phyloP scores from a whole-genome alignment of 2,329 filamentous ascomycete genomes.

The Ophiocordyceps sinensis region DNA sequence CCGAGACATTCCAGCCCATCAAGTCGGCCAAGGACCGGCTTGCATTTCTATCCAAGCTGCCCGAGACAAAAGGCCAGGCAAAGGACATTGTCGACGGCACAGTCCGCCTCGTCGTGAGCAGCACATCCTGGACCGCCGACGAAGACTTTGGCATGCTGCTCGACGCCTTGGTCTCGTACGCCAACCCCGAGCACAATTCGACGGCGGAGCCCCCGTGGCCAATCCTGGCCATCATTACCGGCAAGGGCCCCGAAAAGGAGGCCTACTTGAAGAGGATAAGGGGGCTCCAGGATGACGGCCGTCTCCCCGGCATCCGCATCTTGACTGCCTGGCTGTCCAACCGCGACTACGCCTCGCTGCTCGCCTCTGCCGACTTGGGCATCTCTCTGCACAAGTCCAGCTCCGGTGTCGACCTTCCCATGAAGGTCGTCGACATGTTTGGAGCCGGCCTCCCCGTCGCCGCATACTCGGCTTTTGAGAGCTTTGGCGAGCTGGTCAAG shows the following conservation, averaged over 20 bases:
- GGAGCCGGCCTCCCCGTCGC: conserved; percentile 82
- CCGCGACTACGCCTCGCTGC: conserved; percentile 68
- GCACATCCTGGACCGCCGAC: conserved; percentile 93
- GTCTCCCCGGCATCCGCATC: conserved; percentile 57
- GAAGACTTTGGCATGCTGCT: conserved; percentile 88
- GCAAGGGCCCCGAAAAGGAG: conserved; percentile 75
- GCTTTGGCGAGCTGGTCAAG: conserved; percentile 79
- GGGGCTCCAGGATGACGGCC: conserved; percentile 42
- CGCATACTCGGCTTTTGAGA: conserved; percentile 74
- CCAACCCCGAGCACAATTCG: conserved; percentile 31
- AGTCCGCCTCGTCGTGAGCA: conserved; percentile 67
- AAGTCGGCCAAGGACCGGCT: conserved; percentile 28
- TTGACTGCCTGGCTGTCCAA: conserved; percentile 75
- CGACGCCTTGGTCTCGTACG: conserved; percentile 65
- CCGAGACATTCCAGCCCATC: conserved; percentile 65
- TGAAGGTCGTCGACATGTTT: conserved; percentile 99
- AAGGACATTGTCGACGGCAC: conserved; percentile 41
- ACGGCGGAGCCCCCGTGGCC: conserved; percentile 32
- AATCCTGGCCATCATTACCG: conserved; percentile 83
- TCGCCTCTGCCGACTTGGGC: conserved; percentile 77
- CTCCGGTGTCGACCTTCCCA: conserved; percentile 88
- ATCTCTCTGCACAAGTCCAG: conserved; percentile 87
- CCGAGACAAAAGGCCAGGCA: conserved; percentile 47
- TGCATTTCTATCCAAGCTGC: conserved; percentile 49
- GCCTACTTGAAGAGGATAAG: conserved; percentile 56